Percentiles rank a stretch among this genome's conserved stretches.
phyloP scores from a whole-genome alignment of 164 flowering plant genomes.

The Sextonia rubra region DNA sequence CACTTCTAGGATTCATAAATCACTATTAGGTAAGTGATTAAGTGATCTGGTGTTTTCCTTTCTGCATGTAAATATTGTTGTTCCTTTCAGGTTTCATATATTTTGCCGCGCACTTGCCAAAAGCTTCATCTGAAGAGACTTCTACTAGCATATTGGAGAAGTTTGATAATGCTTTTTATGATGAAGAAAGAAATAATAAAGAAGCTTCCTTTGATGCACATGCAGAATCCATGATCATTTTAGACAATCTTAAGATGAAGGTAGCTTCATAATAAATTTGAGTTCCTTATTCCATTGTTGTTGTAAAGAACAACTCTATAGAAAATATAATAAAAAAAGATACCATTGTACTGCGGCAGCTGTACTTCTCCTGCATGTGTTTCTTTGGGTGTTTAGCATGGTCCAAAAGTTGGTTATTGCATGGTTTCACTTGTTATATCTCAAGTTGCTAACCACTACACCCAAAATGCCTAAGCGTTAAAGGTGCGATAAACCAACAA shows the following conservation, averaged over 20 bases:
- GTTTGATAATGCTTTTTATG: not conserved
- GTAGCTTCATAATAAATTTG: not conserved
- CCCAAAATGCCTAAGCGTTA: too few relatives aligned
- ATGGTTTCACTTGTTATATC: too few relatives aligned
- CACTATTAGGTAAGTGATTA: not conserved
- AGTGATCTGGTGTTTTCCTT: not conserved
- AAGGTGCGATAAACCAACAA: too few relatives aligned
- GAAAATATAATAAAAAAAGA: too few relatives aligned
- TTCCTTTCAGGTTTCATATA: not conserved
- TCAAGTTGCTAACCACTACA: too few relatives aligned
- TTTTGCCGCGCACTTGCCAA: not conserved
- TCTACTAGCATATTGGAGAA: not conserved
- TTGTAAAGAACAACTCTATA: too few relatives aligned
- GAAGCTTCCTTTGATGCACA: not conserved
- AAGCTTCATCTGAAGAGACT: constrained; percentile 1
- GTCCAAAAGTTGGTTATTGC: too few relatives aligned
- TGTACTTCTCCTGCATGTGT: not conserved
- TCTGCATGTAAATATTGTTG: not conserved
- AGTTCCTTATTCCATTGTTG: not conserved
- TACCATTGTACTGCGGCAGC: not conserved
- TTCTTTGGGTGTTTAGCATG: too few relatives aligned
- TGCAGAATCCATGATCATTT: not conserved
- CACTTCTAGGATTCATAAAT: not conserved
- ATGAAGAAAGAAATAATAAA: not conserved
- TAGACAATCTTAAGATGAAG: not conserved